Base-by-base conservation (phyloP, 2,329 filamentous ascomycete species). In the Ascochyta koolunga region DNA sequence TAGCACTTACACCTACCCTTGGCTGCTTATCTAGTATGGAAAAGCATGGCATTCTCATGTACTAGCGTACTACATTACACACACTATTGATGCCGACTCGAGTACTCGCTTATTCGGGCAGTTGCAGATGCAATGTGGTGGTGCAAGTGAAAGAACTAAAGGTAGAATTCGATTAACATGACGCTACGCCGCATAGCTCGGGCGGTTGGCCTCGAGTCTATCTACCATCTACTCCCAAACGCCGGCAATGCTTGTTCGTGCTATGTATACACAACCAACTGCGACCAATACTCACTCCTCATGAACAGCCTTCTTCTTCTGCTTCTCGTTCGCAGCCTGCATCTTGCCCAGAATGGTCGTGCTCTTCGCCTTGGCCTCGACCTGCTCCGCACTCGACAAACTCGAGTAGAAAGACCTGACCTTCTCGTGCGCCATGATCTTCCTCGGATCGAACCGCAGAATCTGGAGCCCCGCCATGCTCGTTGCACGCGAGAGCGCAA, bases 391-490 rank as follows among this genome's bases (percentile, higher is more conserved):
- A 56, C 86, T 88, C 65, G 89, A 89, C 31, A 99, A 78, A 66
- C 90, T 89, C 58, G 86, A 83, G 73, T 99, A 99, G 70, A 99
- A 99, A 2, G 82, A 82, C 5, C 91, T 82, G 16, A 99, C 95
- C 65, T 87, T 87, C 1, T 91, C 88, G 70, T 99, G 95, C 2
- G 96, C 95, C 87, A 96, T 93, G 22, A 99, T 93, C 76, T 96
- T 98, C 57, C 79, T 83, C 62, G 91, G 89, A 67, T 97, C 90
- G 67, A 99, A 99, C 31, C 91, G 84, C 42, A 93, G 76, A 11
- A 99, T 93, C 70, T 96, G 91, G 18, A 99, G 78, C 0, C 95
- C 95, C 16, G 86, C 83, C 78, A 97, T 92, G 54, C 83, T 90
- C 1, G 91, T 96, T 13, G 95, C 95, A 76, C 95, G 90, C 79